phyloP scores from a whole-genome alignment of 169 alveolate genomes.

The Eimeria necatrix region DNA sequence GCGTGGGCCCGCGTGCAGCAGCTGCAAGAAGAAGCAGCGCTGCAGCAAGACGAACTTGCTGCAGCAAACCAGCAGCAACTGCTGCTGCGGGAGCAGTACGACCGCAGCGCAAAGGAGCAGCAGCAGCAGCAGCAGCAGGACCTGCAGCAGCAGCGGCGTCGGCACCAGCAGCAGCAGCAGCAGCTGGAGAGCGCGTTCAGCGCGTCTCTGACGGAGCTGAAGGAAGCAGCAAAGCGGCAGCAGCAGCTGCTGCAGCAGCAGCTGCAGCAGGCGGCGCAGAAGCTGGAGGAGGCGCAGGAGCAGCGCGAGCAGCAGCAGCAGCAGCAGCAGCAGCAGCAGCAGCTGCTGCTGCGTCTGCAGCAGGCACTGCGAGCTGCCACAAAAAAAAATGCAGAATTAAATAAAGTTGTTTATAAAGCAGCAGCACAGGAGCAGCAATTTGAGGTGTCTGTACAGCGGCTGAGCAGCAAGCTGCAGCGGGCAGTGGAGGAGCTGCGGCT shows the following conservation, averaged over 20 bases:
- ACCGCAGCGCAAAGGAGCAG: slow-evolving; percentile 41
- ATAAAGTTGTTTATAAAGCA: background rate
- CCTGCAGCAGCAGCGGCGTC: slow-evolving; percentile 40
- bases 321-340: slow-evolving; percentile 10
- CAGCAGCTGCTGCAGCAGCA: slow-evolving; percentile 23
- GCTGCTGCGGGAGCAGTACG: slow-evolving; percentile 31
- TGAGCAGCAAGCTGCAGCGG: slow-evolving; percentile 13
- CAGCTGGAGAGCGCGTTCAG: slow-evolving; percentile 22
- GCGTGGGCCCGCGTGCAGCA: slow-evolving; percentile 30
- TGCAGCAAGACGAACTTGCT: slow-evolving; percentile 47
- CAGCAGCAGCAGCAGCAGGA: slow-evolving; percentile 60
- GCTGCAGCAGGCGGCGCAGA: slow-evolving; percentile 20
- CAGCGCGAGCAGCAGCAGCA: background rate
- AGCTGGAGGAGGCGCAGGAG: background rate
- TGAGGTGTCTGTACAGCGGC: background rate
- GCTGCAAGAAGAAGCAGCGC: slow-evolving; percentile 44
- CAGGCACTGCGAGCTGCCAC: slow-evolving; percentile 1
- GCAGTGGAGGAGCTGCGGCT: background rate
- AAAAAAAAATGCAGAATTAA: background rate
- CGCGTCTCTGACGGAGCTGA: background rate
- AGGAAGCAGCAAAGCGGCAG: slow-evolving; percentile 56
- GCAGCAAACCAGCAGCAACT: slow-evolving; percentile 61
- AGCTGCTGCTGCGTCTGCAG: slow-evolving; percentile 20
- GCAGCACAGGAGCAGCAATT: slow-evolving; percentile 1
- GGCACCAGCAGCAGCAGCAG: slow-evolving; percentile 53